Evolutionary conservation across 2,329 filamentous ascomycete species (phyloP).

Genomic region (Neurospora crassa): DNA sequence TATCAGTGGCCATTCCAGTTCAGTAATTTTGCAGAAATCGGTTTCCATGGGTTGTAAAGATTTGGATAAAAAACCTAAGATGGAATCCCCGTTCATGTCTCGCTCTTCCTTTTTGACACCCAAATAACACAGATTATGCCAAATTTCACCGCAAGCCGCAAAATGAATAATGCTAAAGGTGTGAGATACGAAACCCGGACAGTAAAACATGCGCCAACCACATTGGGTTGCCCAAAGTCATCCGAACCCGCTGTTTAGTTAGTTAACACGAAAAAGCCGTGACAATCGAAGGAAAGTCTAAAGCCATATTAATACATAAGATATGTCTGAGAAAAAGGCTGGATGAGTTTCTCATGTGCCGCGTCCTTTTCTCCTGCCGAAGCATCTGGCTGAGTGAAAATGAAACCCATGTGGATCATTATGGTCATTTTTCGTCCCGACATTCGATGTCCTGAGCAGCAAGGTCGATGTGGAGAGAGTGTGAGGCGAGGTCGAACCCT

Average conservation of each 20-base stretch:
- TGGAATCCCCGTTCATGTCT: neutral
- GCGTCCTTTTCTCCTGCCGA: neutral
- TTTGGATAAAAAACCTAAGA: neutral
- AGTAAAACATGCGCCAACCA: neutral
- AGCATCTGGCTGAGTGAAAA: neutral
- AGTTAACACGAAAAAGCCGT: neutral
- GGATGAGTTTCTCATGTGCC: neutral
- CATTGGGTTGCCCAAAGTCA: neutral
- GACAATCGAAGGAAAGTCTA: conserved; percentile 8
- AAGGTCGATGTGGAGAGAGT: neutral
- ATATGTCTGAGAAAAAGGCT: neutral
- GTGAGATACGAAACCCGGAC: neutral
- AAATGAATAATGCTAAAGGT: neutral
- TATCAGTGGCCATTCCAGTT: neutral
- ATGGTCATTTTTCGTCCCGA: neutral
- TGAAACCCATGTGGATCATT: neutral
- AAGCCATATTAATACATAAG: conserved; percentile 7
- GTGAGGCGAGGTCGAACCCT: neutral
- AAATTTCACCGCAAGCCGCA: neutral
- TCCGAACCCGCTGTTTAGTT: neutral
- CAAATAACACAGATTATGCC: neutral
- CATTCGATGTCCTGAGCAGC: neutral
- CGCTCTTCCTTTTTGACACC: neutral
- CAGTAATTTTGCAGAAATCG: neutral
- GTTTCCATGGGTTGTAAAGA: neutral